A percentile compares a stretch with the other conserved stretches of the same genome.
Evolutionary conservation across 306 rosid genomes (phyloP).

Genomic region (Quercus rubra): DNA sequence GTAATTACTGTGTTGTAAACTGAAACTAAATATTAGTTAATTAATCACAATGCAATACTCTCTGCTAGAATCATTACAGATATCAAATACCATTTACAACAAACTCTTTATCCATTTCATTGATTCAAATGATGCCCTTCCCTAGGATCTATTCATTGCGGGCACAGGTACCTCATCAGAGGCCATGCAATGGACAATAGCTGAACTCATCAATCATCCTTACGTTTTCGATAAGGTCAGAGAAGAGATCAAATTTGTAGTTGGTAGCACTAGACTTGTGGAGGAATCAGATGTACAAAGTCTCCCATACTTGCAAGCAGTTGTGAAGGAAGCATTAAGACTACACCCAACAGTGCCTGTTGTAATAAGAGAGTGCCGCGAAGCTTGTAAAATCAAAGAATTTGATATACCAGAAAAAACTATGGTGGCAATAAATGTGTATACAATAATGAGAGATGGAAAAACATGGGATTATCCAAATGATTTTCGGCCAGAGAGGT

Average conservation of each 20-base stretch:
- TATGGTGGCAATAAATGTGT: slow-evolving; percentile 40
- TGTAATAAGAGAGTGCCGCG: slow-evolving; percentile 30
- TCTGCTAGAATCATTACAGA: too few relatives aligned
- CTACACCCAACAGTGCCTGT: slow-evolving; percentile 40
- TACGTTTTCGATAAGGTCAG: slow-evolving; percentile 32
- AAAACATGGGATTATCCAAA: slow-evolving; percentile 40
- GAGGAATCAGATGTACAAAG: slow-evolving; percentile 36
- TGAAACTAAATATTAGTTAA: too few relatives aligned
- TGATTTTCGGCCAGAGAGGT: slow-evolving; percentile 45
- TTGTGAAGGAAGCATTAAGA: slow-evolving; percentile 46
- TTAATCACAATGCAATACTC: too few relatives aligned
- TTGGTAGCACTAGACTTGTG: slow-evolving; percentile 31
- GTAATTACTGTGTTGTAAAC: too few relatives aligned
- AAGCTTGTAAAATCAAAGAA: slow-evolving; percentile 34
- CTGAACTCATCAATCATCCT: slow-evolving; percentile 51
- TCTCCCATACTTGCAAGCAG: slow-evolving; percentile 44
- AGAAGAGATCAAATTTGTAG: slow-evolving; percentile 29
- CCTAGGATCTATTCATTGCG: slow-evolving; percentile 41
- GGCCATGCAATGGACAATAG: slow-evolving; percentile 51
- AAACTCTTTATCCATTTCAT: not conserved
- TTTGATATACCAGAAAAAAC: slow-evolving; percentile 34
- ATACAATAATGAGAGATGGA: slow-evolving; percentile 47
- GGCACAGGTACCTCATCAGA: slow-evolving; percentile 46
- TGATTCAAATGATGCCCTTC: not conserved
- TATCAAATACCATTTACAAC: too few relatives aligned